These are phyloP conservation scores for Hirsutella thompsonii DNA, from an alignment of 2,329 filamentous ascomycete species.

Conservation along the genomic window DNA sequence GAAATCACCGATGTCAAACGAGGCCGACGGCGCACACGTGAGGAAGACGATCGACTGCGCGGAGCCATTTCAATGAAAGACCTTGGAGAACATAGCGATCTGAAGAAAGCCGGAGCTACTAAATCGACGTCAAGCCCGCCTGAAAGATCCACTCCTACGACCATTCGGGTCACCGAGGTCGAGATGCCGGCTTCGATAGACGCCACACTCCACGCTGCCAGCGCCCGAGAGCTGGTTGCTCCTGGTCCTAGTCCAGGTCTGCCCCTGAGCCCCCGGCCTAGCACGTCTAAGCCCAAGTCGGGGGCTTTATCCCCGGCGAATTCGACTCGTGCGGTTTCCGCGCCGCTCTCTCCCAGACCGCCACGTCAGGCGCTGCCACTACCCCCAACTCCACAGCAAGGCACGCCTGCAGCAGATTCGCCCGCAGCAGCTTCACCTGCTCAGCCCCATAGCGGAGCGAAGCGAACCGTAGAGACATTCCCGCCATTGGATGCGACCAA, in stretches of 20 bases:
- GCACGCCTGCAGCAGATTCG: conserved; percentile 27
- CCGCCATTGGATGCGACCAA: conserved; percentile 14
- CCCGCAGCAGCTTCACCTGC: conserved; percentile 2
- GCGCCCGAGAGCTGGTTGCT: conserved; percentile 20
- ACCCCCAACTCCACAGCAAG: conserved; percentile 54
- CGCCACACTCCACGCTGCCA: conserved; percentile 31
- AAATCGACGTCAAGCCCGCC: conserved; percentile 9
- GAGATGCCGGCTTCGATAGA: conserved; percentile 36
- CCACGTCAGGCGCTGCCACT: conserved; percentile 62
- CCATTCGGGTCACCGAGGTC: conserved; percentile 24
- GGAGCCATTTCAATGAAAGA: conserved; percentile 56
- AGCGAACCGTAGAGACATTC: conserved; percentile 16
- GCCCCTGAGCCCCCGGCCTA: conserved; percentile 46
- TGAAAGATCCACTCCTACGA: conserved; percentile 21
- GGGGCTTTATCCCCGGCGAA: conserved; percentile 45
- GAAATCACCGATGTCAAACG: conserved; percentile 49
- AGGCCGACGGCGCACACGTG: conserved; percentile 71
- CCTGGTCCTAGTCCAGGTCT: conserved; percentile 46
- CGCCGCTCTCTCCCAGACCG: conserved; percentile 56
- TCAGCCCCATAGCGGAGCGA: conserved; percentile 3
- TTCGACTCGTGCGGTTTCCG: conserved; percentile 29
- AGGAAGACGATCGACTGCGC: conserved; percentile 73
- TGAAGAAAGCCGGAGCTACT: conserved; percentile 53
- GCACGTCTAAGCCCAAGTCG: conserved; percentile 32
- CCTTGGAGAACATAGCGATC: conserved; percentile 57